Evolutionary conservation across 169 alveolate genomes (phyloP), one percentile per base, ranked within the genome.

Genomic region (Eimeria sp.): DNA sequence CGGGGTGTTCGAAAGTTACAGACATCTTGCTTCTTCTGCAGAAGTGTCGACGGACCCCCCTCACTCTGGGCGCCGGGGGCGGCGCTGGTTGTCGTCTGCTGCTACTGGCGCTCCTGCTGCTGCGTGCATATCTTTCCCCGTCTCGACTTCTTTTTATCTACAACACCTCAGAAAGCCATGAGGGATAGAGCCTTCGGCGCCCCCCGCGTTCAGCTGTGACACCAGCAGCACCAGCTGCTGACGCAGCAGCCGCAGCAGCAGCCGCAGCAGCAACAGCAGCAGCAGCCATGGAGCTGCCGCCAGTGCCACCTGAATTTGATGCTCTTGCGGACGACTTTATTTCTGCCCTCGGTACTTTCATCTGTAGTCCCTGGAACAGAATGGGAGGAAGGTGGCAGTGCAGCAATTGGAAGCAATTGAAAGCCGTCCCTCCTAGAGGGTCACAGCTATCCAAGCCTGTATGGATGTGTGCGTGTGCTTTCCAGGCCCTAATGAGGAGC

Each of bases 201-300:
- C 56, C 62, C 43, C n/a, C 60, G 91, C 78, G 66, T 37, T 60
- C 91, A 60, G 91, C 80, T 60, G 91, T 85, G 68, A 62, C 78
- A 37, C 64, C 91, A n/a, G 90, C 90, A 82, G 90, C 90, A 56
- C 74, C 71, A 82, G 90, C 71, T 58, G 90, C 90, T 82, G 90
- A 52, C 72, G 90, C 68, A 58, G 78, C 91, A 85, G 80, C 91
- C 46, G 78, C 76, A 40, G 80, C 80, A 60, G 91, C 78, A 60
- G 91, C 76, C n/a, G 76, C 90, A 83, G 72, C 43, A 54, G 90
- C 90, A 43, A 25, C 80, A 60, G 64, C 76, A 60, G 91, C 91
- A 60, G 80, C 64, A 85, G 91, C 91, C 54, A 85, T 85, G 91
- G 91, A 62, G 80, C 80, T 60, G 80, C 91, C 76, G 33, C 80